Evolutionary conservation across 805 yeast genomes (phyloP), one percentile per base, ranked within the genome.

Genomic region (Saccharomycopsis fibuligera): DNA sequence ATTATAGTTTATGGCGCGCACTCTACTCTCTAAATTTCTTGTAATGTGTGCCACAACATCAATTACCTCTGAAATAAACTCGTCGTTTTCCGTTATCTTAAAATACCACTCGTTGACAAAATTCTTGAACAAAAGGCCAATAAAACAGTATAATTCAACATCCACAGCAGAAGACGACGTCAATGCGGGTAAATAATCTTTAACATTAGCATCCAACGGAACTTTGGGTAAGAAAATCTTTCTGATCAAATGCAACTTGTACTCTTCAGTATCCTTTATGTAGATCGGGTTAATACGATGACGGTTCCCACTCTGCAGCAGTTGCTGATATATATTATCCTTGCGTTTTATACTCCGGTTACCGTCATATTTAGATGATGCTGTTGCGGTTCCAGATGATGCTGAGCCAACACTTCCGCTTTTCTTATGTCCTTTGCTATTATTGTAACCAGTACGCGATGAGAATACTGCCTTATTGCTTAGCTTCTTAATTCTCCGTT

Each of bases 81-180:
- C 69, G 1, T 66, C 63, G 44, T 71, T 73, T 41, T 66, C 69
- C 1, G 76, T 62, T 5, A 74, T 57, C 17, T 58, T 53, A 23
- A 57, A 57, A 58, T 76, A 76, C 77, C 79, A 75, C 8, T 66
- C 58, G 19, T 66, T 62, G 2, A 78, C 67, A 54, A 78, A 78
- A 45, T 72, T 72, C 22, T 69, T 65, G 37, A 75, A 48, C 3
- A 77, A 57, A 12, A 77, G 60, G 0, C 78, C 76, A 3, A 75
- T 50, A 3, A 78, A 54, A 1, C 75, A 68, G 54, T 75, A 73
- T 12, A 77, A 58, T 54, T 75, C 72, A 1, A 63, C 47, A 54
- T 76, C 78, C 3, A 77, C 66, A 1, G 54, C 58, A 1, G 63
- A 53, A 0, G 72, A 67, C 1, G 70, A 62, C 1, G 75, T 68